Percentiles rank a stretch among this genome's conserved stretches.
phyloP scores from a whole-genome alignment of 306 rosid genomes.

The Rosa chinensis region DNA sequence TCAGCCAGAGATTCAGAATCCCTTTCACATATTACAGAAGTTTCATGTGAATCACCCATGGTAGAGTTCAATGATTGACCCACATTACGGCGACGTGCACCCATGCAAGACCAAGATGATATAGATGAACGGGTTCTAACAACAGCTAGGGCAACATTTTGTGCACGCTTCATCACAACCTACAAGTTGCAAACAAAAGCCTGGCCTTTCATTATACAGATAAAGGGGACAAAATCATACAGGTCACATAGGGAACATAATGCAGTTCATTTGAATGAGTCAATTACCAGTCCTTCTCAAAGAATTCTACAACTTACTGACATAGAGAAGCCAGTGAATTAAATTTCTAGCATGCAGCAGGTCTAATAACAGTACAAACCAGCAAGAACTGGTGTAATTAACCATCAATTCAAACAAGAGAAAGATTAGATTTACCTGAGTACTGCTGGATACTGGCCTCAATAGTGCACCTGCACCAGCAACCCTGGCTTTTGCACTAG shows the following conservation, averaged over 20 bases:
- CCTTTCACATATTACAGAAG: constrained; percentile 45
- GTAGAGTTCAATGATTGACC: constrained; percentile 40
- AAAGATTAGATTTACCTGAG: constrained; percentile 60
- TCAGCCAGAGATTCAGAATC: constrained; percentile 33
- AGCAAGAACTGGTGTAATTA: background rate
- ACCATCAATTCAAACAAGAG: constrained; percentile 12
- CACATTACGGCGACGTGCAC: constrained; percentile 80
- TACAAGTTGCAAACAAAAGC: constrained; percentile 33
- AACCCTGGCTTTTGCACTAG: constrained; percentile 89
- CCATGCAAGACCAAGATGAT: constrained; percentile 97
- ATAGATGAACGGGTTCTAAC: constrained; percentile 86
- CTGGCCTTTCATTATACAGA: constrained; percentile 12
- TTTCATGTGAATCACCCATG: constrained; percentile 41
- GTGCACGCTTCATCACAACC: constrained; percentile 94
- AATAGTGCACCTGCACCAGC: constrained; percentile 89
- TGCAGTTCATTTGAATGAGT: constrained; percentile 5
- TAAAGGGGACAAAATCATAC: background rate
- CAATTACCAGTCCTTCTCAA: background rate
- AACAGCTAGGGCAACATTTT: constrained; percentile 92
- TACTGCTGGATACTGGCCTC: constrained; percentile 82
- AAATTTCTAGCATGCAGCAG: background rate
- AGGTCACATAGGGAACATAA: background rate
- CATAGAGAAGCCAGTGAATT: background rate
- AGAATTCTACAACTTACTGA: background rate
- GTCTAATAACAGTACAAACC: background rate